Evolutionary conservation across 129 eudicot genomes (phyloP).

Genomic region (Mikania micrantha): DNA sequence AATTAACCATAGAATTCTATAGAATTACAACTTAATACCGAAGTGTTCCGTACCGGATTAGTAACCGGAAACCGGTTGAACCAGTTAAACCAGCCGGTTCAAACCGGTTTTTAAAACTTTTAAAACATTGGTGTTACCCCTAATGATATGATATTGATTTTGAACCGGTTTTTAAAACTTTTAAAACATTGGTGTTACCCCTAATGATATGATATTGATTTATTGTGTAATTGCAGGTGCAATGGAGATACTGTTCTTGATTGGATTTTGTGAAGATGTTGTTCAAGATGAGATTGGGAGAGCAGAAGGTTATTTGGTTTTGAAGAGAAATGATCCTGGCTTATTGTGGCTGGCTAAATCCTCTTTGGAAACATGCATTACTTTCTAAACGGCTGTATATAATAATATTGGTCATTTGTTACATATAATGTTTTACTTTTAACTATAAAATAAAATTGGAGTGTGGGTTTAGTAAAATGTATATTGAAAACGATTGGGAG

Average conservation of each 20-base stretch:
- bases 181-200: too few species aligned
- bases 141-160: too few species aligned
- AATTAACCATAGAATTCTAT: too few species aligned
- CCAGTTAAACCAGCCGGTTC: too few species aligned
- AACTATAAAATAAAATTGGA: constrained; percentile 15
- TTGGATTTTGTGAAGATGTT: constrained; percentile 73
- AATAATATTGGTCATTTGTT: neutral
- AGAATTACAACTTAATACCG: too few species aligned
- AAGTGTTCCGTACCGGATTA: too few species aligned
- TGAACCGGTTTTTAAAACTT: too few species aligned
- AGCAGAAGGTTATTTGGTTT: constrained; percentile 54
- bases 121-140: too few species aligned
- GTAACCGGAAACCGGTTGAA: too few species aligned
- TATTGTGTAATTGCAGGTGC: constrained; percentile 54
- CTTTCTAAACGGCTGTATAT: constrained; percentile 21
- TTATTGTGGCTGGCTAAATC: constrained; percentile 88
- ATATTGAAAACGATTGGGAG: neutral
- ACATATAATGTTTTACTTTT: neutral
- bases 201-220: neutral
- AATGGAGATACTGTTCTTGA: constrained; percentile 59
- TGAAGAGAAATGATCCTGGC: constrained; percentile 83
- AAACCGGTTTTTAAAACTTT: too few species aligned
- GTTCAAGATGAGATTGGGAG: constrained; percentile 55
- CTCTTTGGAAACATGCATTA: constrained; percentile 59
- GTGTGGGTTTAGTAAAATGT: constrained; percentile 3